phyloP scores from a whole-genome alignment of 2,329 filamentous ascomycete genomes.

The Fusarium sp. region DNA sequence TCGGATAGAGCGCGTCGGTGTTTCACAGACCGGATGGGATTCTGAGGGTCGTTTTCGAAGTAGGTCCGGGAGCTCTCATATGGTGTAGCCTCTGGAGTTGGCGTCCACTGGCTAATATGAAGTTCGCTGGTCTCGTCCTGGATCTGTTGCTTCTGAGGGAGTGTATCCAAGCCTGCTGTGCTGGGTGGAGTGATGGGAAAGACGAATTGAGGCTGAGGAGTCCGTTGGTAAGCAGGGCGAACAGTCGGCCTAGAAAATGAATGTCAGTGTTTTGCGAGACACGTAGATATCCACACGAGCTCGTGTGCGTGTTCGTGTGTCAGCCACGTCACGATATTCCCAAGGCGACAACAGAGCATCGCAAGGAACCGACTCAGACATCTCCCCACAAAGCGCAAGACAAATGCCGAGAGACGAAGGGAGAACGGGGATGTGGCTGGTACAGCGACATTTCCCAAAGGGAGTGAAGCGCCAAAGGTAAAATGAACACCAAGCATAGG shows the following conservation, averaged over 20 bases:
- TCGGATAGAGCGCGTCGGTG: conserved; percentile 78
- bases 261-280: conserved; percentile 36
- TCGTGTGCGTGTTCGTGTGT: conserved; percentile 18
- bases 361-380: conserved; percentile 23
- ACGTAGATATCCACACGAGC: conserved; percentile 30
- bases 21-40: conserved; percentile 44
- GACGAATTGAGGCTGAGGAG: conserved; percentile 69
- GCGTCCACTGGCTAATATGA: conserved; percentile 56
- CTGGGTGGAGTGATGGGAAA: conserved; percentile 71
- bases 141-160: conserved; percentile 47
- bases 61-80: conserved; percentile 51
- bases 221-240: conserved; percentile 69
- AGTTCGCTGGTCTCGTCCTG: conserved; percentile 45
- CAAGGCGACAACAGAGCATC: conserved; percentile 23
- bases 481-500: conserved; percentile 8
- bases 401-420: conserved; percentile 27
- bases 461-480: conserved; percentile 19
- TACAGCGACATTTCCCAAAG: conserved; percentile 25
- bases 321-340: conserved; percentile 29
- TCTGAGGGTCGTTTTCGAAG: conserved; percentile 41
- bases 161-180: conserved; percentile 65
- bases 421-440: conserved; percentile 32
- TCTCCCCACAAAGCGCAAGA: conserved; percentile 28
- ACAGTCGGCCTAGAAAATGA: conserved; percentile 64
- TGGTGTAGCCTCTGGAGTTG: conserved; percentile 54